phyloP scores from a whole-genome alignment of 2,329 filamentous ascomycete genomes.

The Trichoderma sp. region DNA sequence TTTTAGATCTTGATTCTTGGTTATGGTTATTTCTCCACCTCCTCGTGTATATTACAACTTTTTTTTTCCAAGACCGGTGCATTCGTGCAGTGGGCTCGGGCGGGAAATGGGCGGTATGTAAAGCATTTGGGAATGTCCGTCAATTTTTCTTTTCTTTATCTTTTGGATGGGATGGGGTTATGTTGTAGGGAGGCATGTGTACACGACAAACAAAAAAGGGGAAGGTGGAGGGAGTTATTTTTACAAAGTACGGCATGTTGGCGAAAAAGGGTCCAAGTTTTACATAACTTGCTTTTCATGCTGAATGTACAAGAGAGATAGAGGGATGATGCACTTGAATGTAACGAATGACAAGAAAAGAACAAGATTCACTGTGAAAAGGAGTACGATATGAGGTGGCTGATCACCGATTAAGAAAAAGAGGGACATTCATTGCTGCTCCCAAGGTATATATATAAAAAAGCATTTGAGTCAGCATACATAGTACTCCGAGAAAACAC shows the following conservation, averaged over 20 bases:
- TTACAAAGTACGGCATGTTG: slow-evolving; percentile 9
- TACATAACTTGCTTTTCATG: slow-evolving; percentile 33
- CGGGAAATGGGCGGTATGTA: slow-evolving; percentile 10
- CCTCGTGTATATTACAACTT: slow-evolving; percentile 24
- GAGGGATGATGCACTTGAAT: slow-evolving; percentile 32
- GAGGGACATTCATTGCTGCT: neutral
- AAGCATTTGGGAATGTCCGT: slow-evolving; percentile 13
- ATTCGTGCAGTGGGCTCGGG: slow-evolving; percentile 20
- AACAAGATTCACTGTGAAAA: neutral
- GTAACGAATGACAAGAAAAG: neutral
- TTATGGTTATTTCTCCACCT: neutral
- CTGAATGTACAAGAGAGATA: slow-evolving; percentile 42
- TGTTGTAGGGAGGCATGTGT: slow-evolving; percentile 27
- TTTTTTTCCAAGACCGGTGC: slow-evolving; percentile 21
- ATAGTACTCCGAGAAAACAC: neutral
- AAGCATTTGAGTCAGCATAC: neutral
- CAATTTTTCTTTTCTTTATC: neutral
- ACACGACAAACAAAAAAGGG: neutral
- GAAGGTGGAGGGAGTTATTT: neutral
- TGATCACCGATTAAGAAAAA: neutral
- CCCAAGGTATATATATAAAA: neutral
- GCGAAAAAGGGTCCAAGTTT: slow-evolving; percentile 16
- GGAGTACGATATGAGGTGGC: neutral
- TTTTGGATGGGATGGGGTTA: slow-evolving; percentile 16
- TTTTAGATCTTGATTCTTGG: neutral